Evolutionary conservation across 139 green algal species (phyloP), one percentile per base, ranked within the genome.

Genomic region (Coelastrella sp.): DNA sequence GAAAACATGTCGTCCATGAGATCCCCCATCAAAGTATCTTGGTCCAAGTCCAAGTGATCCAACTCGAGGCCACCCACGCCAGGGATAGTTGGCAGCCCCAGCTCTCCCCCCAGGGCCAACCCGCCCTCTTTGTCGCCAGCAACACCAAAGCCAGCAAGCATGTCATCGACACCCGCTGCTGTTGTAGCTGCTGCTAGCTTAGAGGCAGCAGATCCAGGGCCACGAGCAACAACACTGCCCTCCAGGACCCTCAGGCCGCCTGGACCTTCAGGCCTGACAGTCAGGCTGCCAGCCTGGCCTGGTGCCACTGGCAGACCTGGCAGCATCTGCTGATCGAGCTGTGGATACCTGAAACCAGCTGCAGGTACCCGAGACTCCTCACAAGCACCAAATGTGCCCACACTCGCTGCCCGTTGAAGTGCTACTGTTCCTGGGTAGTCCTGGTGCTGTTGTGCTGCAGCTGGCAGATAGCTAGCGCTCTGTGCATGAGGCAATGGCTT

Each of bases 371-470:
- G 32, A 1, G 32, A 47, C 32, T 47, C 32, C 32, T 47, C 32
- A 47, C 1, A 47, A 47, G 1, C 32, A 47, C 32, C 32, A 1
- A 47, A 47, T 47, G 32, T 47, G 32, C 32, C 32, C 32, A 47
- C 32, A 47, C 32, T 47, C 32, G 32, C 32, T 47, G 32, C 1
- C 32, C 32, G 0, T 47, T 47, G 32, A 47, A 47, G 32, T 47
- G 32, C 32, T 47, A 1, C 32, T 22, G 16, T 22, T 2, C 71
- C 71, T 22, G 71, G 32, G 14, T 77, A 22, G 13, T 77, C 13
- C 71, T 77, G 71, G 13, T 80, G 74, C 74, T 80, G 74, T 58
- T 17, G 8, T 80, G 74, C 74, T 80, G 74, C 74, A 13, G n/a
- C 74, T 80, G 74, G 68, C 68, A 76, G 17, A 3, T 76, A 76